Evolutionary conservation across 2,329 filamentous ascomycete species (phyloP), one percentile per base, ranked within the genome.

Genomic region (Lachnellula subtilissima): DNA sequence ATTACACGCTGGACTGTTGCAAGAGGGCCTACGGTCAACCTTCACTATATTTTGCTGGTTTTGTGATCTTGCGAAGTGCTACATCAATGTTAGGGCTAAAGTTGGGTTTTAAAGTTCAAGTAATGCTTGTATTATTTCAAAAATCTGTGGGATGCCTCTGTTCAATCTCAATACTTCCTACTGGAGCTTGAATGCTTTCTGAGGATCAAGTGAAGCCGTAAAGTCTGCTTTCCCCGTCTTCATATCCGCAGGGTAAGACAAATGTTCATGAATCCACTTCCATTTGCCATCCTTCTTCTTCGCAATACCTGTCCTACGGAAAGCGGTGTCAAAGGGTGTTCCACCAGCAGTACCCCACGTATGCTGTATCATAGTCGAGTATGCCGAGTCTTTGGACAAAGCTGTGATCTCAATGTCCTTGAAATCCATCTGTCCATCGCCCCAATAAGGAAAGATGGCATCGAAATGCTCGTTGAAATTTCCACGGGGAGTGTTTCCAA

Each of bases 141-240:
- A 4, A 4, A 32, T 11, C 9, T 12, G 28, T 11, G 28, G 9
- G 9, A 32, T 32, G 11, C 11, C 28, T 11, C 28, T 12, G 9
- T 12, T 32, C 11, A 2, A 12, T 9, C 28, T 32, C 9, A 12
- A 32, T 32, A 11, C 9, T 9, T 32, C 28, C 1, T 32, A 32
- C 28, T 32, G 28, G 28, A 32, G 28, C 9, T 32, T 32, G 9
- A 32, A 32, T 4, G 28, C 28, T 12, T 32, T 32, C 9, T 32
- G 28, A 12, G 28, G 28, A 32, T 32, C 28, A 32, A 32, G 28
- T 11, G 9, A 32, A 32, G 28, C 28, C 14, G 49, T 51, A 19
- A 51, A 51, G 19, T 51, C 49, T 23, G 49, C 49, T 39, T 51
- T 51, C 25, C 49, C 49, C 5, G 49, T 51, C 49, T 51, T 51